Percentiles rank a stretch among this genome's conserved stretches.
Evolutionary conservation across 2,329 filamentous ascomycete genomes (phyloP).

Genomic region (Aspergillus fructus): DNA sequence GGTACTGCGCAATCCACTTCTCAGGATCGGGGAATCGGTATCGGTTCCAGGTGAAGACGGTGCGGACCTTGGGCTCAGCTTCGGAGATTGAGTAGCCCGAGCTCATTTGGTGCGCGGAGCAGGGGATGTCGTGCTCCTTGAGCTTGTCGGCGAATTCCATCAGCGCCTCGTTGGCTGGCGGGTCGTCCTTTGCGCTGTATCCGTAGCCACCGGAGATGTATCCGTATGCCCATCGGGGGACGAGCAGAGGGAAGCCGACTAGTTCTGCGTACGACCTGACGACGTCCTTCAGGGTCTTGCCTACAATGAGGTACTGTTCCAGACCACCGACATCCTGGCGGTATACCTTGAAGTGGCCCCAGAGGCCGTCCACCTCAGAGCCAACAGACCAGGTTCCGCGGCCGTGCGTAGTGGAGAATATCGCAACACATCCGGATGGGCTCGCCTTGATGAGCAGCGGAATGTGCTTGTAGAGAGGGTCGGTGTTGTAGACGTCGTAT

Average conservation of each 20-base stretch:
- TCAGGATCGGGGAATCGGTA: constrained; percentile 69
- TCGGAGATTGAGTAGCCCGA: constrained; percentile 71
- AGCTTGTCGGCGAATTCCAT: constrained; percentile 62
- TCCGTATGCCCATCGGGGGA: constrained; percentile 71
- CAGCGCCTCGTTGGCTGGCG: constrained; percentile 56
- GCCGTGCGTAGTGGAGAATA: constrained; percentile 67
- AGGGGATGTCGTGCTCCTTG: constrained; percentile 65
- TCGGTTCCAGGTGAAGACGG: constrained; percentile 70
- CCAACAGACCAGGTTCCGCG: constrained; percentile 66
- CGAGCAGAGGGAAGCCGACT: constrained; percentile 66
- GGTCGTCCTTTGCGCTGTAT: constrained; percentile 59
- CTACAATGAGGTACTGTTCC: constrained; percentile 69
- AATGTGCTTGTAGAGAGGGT: constrained; percentile 75
- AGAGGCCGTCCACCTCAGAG: constrained; percentile 72
- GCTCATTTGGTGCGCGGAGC: constrained; percentile 70
- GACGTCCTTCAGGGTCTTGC: constrained; percentile 65
- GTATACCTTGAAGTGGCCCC: constrained; percentile 73
- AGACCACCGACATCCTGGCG: constrained; percentile 70
- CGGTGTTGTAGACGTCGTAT: constrained; percentile 68
- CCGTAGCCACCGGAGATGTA: constrained; percentile 69
- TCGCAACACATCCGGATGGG: constrained; percentile 62
- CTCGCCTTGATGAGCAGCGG: constrained; percentile 70
- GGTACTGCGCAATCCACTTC: constrained; percentile 61
- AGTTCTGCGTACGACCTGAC: constrained; percentile 66
- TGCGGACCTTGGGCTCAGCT: constrained; percentile 65